These are phyloP conservation scores for Diphasiastrum complanatum DNA, from an alignment of 83 land plant genomes.

Conservation along the genomic window DNA sequence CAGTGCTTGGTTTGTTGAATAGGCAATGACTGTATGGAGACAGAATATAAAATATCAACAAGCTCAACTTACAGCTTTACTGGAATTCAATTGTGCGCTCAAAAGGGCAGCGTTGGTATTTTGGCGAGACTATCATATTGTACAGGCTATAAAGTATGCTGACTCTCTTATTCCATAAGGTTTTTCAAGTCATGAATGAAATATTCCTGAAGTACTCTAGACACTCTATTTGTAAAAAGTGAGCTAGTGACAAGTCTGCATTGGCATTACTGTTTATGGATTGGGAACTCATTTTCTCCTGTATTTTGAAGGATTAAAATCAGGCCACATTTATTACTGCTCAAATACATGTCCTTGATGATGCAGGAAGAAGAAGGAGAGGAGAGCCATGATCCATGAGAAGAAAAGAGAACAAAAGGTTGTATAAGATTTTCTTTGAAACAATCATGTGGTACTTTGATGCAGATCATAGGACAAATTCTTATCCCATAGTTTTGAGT, in stretches of 20 bases:
- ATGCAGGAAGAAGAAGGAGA: slow-evolving; percentile 5
- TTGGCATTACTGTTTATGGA: no score
- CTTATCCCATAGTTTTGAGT: no score
- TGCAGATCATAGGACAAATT: no score
- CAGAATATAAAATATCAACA: slow-evolving; percentile 13
- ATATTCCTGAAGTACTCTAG: no score
- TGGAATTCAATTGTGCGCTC: slow-evolving; percentile 4
- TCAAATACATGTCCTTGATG: not conserved
- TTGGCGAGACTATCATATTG: slow-evolving; percentile 14
- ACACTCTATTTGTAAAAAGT: no score
- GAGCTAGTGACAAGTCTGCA: no score
- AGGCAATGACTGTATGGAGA: slow-evolving; percentile 9
- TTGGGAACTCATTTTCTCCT: no score
- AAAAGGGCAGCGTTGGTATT: slow-evolving; percentile 7
- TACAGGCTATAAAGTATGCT: slow-evolving; percentile 9
- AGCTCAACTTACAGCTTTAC: slow-evolving; percentile 7
- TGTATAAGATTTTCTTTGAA: not conserved
- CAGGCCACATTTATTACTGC: not conserved
- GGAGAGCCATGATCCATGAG: not conserved
- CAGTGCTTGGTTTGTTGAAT: not conserved
- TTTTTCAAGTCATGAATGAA: not conserved
- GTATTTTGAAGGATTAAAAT: no score
- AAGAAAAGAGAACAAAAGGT: slow-evolving; percentile 5
- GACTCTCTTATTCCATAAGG: not conserved
- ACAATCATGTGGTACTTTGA: no score